A percentile compares a stretch with the other conserved stretches of the same genome.
These are phyloP conservation scores for Cryptosporidium sp. DNA, from an alignment of 169 alveolate genomes.

Conservation along the genomic window DNA sequence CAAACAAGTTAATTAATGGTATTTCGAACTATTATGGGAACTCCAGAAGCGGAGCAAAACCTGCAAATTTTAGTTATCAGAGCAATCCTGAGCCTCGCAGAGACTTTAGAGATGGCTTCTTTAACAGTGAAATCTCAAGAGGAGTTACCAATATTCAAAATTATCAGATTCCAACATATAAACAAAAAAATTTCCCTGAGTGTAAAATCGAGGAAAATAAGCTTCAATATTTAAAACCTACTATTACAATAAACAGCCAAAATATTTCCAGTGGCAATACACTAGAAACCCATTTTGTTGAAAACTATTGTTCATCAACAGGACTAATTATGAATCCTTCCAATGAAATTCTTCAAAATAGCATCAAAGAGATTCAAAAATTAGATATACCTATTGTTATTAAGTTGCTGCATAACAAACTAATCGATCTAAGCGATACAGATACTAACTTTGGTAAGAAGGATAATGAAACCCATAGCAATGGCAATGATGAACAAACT, in stretches of 20 bases:
- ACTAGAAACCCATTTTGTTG: slow-evolving; percentile 35
- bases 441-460: neutral
- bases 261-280: neutral
- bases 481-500: neutral
- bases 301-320: slow-evolving; percentile 36
- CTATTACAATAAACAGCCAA: neutral
- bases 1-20: slow-evolving; percentile 51
- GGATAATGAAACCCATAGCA: neutral
- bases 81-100: neutral
- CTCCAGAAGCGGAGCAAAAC: neutral
- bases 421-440: neutral
- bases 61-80: neutral
- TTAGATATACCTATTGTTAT: slow-evolving; percentile 48
- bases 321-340: slow-evolving; percentile 64
- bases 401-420: slow-evolving; percentile 35
- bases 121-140: neutral
- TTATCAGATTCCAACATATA: neutral
- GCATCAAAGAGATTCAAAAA: slow-evolving; percentile 30
- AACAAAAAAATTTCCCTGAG: neutral
- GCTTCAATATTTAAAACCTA: neutral
- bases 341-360: slow-evolving; percentile 26
- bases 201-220: neutral
- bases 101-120: neutral
- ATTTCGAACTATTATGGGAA: slow-evolving; percentile 45
- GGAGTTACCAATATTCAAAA: neutral